Evolutionary conservation across 176 grass and related monocot genomes (phyloP), one percentile per base, ranked within the genome.

Genomic region (Hordeum marinum): DNA sequence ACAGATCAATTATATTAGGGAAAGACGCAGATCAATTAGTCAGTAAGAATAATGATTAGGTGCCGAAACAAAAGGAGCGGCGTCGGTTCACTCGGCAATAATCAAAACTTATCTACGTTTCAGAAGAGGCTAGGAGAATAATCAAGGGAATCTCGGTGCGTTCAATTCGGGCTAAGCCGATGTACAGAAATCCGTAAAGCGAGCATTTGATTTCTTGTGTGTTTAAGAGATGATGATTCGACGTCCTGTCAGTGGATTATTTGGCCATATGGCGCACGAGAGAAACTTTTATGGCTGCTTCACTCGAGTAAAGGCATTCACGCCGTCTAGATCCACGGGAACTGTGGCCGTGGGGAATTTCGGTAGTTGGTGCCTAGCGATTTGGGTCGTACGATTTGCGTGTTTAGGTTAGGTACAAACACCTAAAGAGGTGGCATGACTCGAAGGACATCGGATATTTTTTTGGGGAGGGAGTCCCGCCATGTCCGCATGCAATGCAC

Each of bases 31-130:
- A 75, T 64, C 29, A 80, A 34, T 67, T 52, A 79, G 74, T 42
- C 24, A 1, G 48, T 59, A n/a, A 72, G 37, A 55, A 78, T 66
- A 55, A 78, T 72, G 89, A 75, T 83, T 87, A 75, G 83, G 79
- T 66, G 58, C 90, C 78, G 21, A 85, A 85, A 84, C 64, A 67
- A 91, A 91, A 91, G 86, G 82, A 91, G 78, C 63, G 86, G 86
- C 78, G 67, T 67, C 25, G 2, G 79, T 85, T 82, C 86, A 82
- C 29, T 58, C 9, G 2, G 3, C 3, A 15, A 85, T 67, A 71
- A 85, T 80, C 5, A 88, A 88, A 85, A 31, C 80, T 59, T 77
- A 70, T 84, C 82, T 15, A 29, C 4, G 72, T 11, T 77, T 85
- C 41, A 62, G 75, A 85, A 88, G 76, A 31, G 1, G 25, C 8